Evolutionary conservation across 1,284 basidiomycete genomes (phyloP).

Genomic region (Moesziomyces globuligerus): DNA sequence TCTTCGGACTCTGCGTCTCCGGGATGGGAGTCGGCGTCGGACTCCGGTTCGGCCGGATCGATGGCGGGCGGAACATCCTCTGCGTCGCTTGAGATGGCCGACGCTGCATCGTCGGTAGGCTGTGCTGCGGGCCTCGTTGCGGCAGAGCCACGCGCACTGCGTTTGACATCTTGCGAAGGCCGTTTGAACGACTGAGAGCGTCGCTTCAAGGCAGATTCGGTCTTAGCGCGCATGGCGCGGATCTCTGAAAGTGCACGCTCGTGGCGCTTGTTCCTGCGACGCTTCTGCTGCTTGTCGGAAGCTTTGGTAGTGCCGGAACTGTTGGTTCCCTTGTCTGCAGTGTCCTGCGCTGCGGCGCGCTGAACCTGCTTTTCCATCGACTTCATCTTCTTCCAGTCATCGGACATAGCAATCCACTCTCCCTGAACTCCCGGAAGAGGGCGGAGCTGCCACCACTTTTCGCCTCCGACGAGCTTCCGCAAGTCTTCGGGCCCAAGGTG

Average conservation of each 20-base stretch:
- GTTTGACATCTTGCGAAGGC: constrained; percentile 1
- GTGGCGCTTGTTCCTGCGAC: constrained; percentile 31
- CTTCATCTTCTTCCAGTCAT: constrained; percentile 68
- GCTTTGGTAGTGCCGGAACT: background rate
- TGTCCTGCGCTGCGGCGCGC: constrained; percentile 5
- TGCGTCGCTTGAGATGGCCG: constrained; percentile 2
- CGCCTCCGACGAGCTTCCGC: constrained; percentile 82
- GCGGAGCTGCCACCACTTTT: constrained; percentile 87
- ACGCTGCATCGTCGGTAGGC: constrained; percentile 6
- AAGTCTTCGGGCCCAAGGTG: constrained; percentile 86
- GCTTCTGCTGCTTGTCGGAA: background rate
- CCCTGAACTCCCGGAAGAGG: constrained; percentile 77
- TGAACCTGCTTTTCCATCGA: constrained; percentile 52
- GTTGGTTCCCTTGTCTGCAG: background rate
- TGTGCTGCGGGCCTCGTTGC: background rate
- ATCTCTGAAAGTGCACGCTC: constrained; percentile 35
- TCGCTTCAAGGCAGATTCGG: constrained; percentile 20
- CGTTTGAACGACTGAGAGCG: constrained; percentile 27
- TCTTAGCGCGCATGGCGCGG: constrained; percentile 33
- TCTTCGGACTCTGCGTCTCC: constrained; percentile 47
- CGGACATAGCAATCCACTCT: constrained; percentile 81
- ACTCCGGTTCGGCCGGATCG: constrained; percentile 47
- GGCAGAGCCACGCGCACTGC: background rate
- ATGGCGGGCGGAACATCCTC: constrained; percentile 18
- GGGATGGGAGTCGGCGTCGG: constrained; percentile 13